Base-by-base conservation (phyloP, 164 flowering plant species). In the Aristolochia fimbriata region DNA sequence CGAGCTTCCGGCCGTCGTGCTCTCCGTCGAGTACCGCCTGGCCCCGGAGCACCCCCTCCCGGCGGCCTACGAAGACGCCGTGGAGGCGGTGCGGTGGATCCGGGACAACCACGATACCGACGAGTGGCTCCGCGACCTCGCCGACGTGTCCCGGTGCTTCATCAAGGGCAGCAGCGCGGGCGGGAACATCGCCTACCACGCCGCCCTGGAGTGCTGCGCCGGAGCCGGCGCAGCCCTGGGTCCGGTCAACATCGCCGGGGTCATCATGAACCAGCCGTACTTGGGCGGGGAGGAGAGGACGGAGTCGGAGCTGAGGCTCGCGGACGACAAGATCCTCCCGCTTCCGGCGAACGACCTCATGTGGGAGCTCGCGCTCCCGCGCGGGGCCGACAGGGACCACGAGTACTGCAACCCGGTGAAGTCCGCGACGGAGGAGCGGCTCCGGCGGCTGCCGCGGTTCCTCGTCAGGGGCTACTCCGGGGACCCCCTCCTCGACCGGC, bases 1-100 rank as follows among this genome's bases (percentile, higher is more conserved):
- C 17, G 68, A 57, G 27, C 71, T 79, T 13, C 67, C 76, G 45
- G 67, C 56, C 47, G 41, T 84, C 37, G 65, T 68, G 24, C 62
- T 80, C 48, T 77, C 85, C 1, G 77, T 82, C 0, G 62, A 75
- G 65, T 84, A 82, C 76, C 63, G 89, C 33, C 33, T 51, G 16
- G 84, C 79, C 0, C 89, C 89, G 0, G 89, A 84, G 64, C 59
- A 77, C 58, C 83, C 74, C 0, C 81, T 82, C 20, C 87, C 83
- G 0, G 61, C 73, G 1, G 89, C 89, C 30, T 76, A 76, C 41
- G 73, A 78, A 0, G 89, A 84, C 59, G 71, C 78, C 2, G 68
- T 68, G 70, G 76, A 54, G 0, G 80, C 75, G 0, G 61, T 82
- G 15, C 25, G 66, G 23, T 82, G 84, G 86, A 68, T 80, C 6